Percentiles rank a stretch among this genome's conserved stretches.
Evolutionary conservation across 2,329 filamentous ascomycete species (phyloP).

Genomic region (Calonectria honghensis): DNA sequence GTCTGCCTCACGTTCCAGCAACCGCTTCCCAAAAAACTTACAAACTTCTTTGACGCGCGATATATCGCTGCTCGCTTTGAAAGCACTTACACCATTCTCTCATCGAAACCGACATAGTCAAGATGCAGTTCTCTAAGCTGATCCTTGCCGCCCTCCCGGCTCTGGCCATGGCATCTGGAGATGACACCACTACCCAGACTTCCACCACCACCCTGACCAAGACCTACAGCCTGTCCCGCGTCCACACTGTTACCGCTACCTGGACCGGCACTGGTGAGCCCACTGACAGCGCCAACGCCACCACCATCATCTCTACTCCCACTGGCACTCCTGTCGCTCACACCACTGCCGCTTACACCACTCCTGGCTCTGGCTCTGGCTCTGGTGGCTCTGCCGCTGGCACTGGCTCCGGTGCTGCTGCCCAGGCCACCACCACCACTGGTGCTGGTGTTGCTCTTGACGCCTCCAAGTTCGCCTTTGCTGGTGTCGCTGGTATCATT

Average conservation of each 20-base stretch:
- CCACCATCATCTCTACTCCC: slow-evolving; percentile 53
- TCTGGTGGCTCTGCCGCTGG: slow-evolving; percentile 40
- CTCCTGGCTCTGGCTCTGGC: slow-evolving; percentile 36
- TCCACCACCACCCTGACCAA: slow-evolving; percentile 71
- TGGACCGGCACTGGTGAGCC: slow-evolving; percentile 49
- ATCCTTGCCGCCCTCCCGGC: slow-evolving; percentile 72
- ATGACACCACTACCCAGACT: slow-evolving; percentile 67
- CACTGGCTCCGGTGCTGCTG: slow-evolving; percentile 48
- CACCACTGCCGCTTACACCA: slow-evolving; percentile 51
- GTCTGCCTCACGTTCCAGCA: slow-evolving; percentile 27
- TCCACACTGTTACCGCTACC: slow-evolving; percentile 63
- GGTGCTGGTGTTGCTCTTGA: slow-evolving; percentile 67
- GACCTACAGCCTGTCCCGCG: slow-evolving; percentile 70
- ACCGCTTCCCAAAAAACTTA: slow-evolving; percentile 25
- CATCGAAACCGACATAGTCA: slow-evolving; percentile 45
- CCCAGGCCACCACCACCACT: slow-evolving; percentile 57
- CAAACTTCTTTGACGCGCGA: slow-evolving; percentile 39
- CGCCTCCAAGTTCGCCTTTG: slow-evolving; percentile 66
- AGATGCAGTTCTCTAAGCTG: slow-evolving; percentile 65
- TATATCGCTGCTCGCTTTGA: slow-evolving; percentile 47
- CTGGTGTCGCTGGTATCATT: slow-evolving; percentile 71
- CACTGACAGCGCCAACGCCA: slow-evolving; percentile 56
- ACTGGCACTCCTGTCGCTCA: slow-evolving; percentile 38
- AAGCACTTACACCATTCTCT: slow-evolving; percentile 50
- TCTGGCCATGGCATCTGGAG: slow-evolving; percentile 66